These are phyloP conservation scores for Aciculosporium take DNA, from an alignment of 2,329 filamentous ascomycete species.

Conservation along the genomic window DNA sequence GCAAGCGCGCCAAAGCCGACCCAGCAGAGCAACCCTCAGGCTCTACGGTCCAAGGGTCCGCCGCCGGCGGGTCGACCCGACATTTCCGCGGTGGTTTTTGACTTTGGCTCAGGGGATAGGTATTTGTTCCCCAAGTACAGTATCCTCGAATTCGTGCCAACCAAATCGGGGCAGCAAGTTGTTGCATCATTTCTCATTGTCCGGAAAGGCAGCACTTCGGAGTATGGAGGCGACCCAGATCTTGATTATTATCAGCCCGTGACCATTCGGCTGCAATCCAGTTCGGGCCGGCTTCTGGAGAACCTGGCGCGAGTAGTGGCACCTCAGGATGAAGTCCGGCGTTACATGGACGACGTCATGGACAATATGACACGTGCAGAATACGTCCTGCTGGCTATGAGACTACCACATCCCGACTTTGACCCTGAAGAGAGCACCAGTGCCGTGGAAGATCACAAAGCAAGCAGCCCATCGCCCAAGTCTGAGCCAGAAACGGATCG, in stretches of 20 bases:
- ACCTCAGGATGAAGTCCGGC: conserved; percentile 45
- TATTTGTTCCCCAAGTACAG: conserved; percentile 69
- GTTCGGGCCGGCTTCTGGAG: conserved; percentile 42
- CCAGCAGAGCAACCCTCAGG: conserved; percentile 30
- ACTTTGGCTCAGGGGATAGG: conserved; percentile 60
- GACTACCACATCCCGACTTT: conserved; percentile 34
- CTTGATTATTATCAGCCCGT: conserved; percentile 67
- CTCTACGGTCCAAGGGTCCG: conserved; percentile 46
- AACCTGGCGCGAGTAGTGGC: conserved; percentile 47
- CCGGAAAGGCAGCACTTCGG: conserved; percentile 53
- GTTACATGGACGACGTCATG: conserved; percentile 60
- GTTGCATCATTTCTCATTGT: conserved; percentile 67
- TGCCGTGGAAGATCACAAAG: conserved; percentile 17
- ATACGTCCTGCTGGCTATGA: conserved; percentile 53
- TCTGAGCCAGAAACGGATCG: conserved; percentile 14
- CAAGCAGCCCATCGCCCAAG: conserved; percentile 17
- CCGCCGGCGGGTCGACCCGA: conserved; percentile 41
- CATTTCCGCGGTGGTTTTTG: conserved; percentile 52
- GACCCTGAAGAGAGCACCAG: conserved; percentile 17
- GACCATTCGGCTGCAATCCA: conserved; percentile 44
- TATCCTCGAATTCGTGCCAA: conserved; percentile 51
- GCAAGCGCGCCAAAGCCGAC: conserved; percentile 15
- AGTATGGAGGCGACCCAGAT: conserved; percentile 47
- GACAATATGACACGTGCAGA: conserved; percentile 53
- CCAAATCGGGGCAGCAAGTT: conserved; percentile 40